A percentile compares a stretch with the other conserved stretches of the same genome.
These are phyloP conservation scores for Penicillium occitanis DNA, from an alignment of 2,329 filamentous ascomycete species.

Conservation along the genomic window DNA sequence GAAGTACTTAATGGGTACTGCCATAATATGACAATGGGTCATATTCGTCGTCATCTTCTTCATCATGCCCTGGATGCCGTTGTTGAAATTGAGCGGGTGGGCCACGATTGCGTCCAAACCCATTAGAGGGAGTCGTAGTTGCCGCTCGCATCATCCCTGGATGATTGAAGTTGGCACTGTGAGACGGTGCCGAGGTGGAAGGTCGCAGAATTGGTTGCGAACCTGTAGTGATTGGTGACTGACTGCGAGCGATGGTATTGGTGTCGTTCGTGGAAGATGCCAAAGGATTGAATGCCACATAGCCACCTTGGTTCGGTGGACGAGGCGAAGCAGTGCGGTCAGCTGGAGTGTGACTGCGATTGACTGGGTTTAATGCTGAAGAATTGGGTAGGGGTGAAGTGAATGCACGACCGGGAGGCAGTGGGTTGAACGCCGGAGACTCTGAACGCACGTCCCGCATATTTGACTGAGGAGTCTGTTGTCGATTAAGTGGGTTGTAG, in stretches of 20 bases:
- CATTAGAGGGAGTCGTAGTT: slow-evolving; percentile 20
- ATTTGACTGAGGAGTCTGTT: neutral
- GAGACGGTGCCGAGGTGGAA: slow-evolving; percentile 10
- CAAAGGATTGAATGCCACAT: slow-evolving; percentile 21
- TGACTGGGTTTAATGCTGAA: neutral
- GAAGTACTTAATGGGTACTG: slow-evolving; percentile 4
- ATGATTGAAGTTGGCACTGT: slow-evolving; percentile 7
- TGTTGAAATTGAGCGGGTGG: neutral
- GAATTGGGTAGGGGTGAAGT: slow-evolving; percentile 5
- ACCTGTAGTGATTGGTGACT: neutral
- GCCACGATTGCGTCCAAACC: slow-evolving; percentile 3
- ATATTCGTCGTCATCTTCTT: slow-evolving; percentile 21
- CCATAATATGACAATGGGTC: slow-evolving; percentile 22
- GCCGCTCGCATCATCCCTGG: slow-evolving; percentile 16
- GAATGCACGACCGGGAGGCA: slow-evolving; percentile 13
- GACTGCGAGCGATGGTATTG: neutral
- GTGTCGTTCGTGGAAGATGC: slow-evolving; percentile 6
- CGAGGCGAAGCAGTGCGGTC: slow-evolving; percentile 17
- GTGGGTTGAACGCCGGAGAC: slow-evolving; percentile 20
- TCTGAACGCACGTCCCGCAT: slow-evolving; percentile 16
- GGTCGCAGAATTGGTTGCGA: slow-evolving; percentile 11
- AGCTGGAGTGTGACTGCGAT: slow-evolving; percentile 14
- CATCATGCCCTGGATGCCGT: slow-evolving; percentile 4
- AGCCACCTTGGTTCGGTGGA: slow-evolving; percentile 18
- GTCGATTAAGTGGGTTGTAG: neutral